A percentile compares a stretch with the other conserved stretches of the same genome.
phyloP scores from a whole-genome alignment of 2,329 filamentous ascomycete genomes.

The Lecanosticta acicola region DNA sequence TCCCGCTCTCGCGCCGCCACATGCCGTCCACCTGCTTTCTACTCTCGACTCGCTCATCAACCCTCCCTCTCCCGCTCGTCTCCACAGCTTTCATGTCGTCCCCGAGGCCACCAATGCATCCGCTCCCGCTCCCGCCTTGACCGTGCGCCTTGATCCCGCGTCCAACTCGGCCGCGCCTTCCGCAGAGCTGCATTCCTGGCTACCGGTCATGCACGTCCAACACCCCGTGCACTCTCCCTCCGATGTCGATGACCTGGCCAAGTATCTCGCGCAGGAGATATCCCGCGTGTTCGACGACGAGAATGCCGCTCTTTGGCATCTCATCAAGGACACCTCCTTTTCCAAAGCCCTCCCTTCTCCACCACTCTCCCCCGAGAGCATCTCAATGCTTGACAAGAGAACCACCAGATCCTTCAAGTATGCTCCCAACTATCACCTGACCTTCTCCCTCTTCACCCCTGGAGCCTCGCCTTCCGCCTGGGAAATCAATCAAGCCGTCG shows the following conservation, averaged over 20 bases:
- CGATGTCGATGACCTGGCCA: constrained; percentile 62
- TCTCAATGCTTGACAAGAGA: constrained; percentile 52
- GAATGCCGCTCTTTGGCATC: constrained; percentile 63
- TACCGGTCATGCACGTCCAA: constrained; percentile 67
- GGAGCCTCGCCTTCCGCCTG: constrained; percentile 74
- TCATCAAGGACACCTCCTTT: constrained; percentile 28
- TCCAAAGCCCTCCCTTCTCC: constrained; percentile 21
- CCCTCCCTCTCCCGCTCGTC: constrained; percentile 77
- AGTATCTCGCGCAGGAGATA: constrained; percentile 72
- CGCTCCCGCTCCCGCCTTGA: constrained; percentile 52
- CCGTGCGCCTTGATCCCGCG: constrained; percentile 63
- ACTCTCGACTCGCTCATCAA: constrained; percentile 83
- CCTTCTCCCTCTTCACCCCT: constrained; percentile 88
- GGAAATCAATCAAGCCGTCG: constrained; percentile 79
- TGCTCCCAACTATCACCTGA: constrained; percentile 87
- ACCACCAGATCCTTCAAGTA: constrained; percentile 85
- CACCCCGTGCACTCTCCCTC: constrained; percentile 65
- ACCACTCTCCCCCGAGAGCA: constrained; percentile 26
- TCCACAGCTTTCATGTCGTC: constrained; percentile 68
- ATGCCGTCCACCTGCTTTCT: constrained; percentile 67
- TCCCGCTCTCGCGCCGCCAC: constrained; percentile 57
- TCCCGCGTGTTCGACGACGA: constrained; percentile 79
- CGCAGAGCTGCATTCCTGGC: constrained; percentile 62
- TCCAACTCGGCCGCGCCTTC: constrained; percentile 48
- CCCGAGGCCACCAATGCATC: constrained; percentile 5